These are phyloP conservation scores for Cyberlindnera nakhonratchasimensis DNA, from an alignment of 805 yeast genomes.

Conservation along the genomic window DNA sequence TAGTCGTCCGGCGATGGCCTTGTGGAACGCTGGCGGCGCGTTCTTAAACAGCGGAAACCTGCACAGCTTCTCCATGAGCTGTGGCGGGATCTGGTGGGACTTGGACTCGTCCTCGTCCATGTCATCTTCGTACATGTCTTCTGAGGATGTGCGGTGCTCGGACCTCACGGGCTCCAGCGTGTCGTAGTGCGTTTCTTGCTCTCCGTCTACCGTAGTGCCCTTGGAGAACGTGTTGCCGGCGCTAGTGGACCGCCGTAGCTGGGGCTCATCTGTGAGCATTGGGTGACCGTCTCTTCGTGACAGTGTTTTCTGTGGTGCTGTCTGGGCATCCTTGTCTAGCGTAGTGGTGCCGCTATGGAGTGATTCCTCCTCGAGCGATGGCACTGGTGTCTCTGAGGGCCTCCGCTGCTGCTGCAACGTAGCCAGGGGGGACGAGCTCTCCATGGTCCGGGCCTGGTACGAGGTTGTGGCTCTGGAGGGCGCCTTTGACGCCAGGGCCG, in stretches of 20 bases:
- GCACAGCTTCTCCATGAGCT: conserved; percentile 48
- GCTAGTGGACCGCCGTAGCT: too few relatives aligned
- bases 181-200: not conserved
- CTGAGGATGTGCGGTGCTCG: not conserved
- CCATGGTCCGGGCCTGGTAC: too few relatives aligned
- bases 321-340: too few relatives aligned
- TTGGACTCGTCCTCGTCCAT: conserved; percentile 12
- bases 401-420: not conserved
- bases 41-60: conserved; percentile 62
- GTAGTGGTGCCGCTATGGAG: too few relatives aligned
- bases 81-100: conserved; percentile 42
- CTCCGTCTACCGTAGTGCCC: not conserved
- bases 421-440: too few relatives aligned
- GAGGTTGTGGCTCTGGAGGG: not conserved
- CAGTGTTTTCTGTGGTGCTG: not conserved
- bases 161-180: not conserved
- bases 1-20: conserved; percentile 54
- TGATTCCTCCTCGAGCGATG: not conserved
- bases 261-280: too few relatives aligned
- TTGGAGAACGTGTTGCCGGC: too few relatives aligned
- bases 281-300: not conserved
- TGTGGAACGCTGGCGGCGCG: conserved; percentile 65
- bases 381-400: not conserved
- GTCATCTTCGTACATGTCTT: conserved; percentile 9
- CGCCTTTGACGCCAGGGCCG: too few relatives aligned